These are phyloP conservation scores for Fonticula alba DNA, from an alignment of 78 protist genomes.

Conservation along the genomic window DNA sequence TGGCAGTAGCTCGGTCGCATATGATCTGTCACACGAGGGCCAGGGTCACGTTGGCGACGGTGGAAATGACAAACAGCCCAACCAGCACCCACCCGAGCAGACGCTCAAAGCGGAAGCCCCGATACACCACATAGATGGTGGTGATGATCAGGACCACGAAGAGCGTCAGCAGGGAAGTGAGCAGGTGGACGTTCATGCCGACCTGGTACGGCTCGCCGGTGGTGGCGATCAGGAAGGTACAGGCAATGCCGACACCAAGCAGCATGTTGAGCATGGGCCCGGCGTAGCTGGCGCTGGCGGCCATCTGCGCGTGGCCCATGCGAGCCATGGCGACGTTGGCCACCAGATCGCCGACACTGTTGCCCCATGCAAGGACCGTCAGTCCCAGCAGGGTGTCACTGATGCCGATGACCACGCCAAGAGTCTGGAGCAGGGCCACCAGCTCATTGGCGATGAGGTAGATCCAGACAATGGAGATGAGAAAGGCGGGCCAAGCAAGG, in stretches of 20 bases:
- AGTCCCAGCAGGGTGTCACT: slow-evolving; percentile 4
- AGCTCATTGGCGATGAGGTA: not conserved
- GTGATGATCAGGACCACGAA: too few relatives aligned
- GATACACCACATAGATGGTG: too few relatives aligned
- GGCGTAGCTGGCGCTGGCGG: slow-evolving; percentile 6
- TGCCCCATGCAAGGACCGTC: slow-evolving; percentile 18
- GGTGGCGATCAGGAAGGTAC: not conserved
- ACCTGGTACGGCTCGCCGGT: not conserved
- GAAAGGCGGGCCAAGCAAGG: not conserved
- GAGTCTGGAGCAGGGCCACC: slow-evolving; percentile 2
- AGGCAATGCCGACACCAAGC: slow-evolving; percentile 1
- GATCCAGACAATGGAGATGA: slow-evolving; percentile 3
- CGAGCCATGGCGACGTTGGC: slow-evolving; percentile 10
- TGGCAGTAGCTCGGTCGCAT: too few relatives aligned
- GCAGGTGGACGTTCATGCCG: not conserved
- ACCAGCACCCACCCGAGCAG: too few relatives aligned
- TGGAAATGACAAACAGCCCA: too few relatives aligned
- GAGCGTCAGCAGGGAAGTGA: too few relatives aligned
- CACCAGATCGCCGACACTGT: slow-evolving; percentile 22
- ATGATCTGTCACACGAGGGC: too few relatives aligned
- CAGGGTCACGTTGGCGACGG: too few relatives aligned
- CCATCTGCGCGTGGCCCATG: slow-evolving; percentile 16
- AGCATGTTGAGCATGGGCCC: slow-evolving; percentile 14
- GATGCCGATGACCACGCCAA: not conserved
- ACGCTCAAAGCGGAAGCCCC: too few relatives aligned